A percentile compares a stretch with the other conserved stretches of the same genome.
Conservation (phyloP, 306 rosid species). For the Quercus ilex region DNA sequence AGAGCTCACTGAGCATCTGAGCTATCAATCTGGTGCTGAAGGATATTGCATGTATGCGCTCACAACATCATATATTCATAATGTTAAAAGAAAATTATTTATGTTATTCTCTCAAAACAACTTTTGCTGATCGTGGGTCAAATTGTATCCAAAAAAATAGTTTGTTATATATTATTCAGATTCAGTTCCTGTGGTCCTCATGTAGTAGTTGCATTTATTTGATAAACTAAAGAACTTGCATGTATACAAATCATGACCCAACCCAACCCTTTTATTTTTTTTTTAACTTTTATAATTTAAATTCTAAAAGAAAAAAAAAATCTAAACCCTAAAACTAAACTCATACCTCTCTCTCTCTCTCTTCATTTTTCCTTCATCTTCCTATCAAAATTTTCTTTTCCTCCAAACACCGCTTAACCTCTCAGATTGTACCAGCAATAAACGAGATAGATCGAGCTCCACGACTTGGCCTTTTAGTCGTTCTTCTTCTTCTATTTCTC, state of each 20-base stretch:
- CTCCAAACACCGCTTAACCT: no score
- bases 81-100: background rate
- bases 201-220: background rate
- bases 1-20: constrained; percentile 41
- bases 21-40: constrained; percentile 44
- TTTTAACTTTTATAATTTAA: no score
- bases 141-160: background rate
- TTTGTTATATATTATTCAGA: background rate
- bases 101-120: background rate
- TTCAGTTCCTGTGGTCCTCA: background rate
- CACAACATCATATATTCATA: background rate
- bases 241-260: background rate
- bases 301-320: no score
- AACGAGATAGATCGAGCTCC: no score
- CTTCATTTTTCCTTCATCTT: no score
- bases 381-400: no score
- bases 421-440: no score
- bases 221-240: background rate
- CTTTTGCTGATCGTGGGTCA: background rate
- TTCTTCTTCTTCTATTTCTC: no score
- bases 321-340: no score
- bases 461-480: no score
- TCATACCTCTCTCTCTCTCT: no score
- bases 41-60: constrained; percentile 80
- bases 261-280: no score